A percentile compares a stretch with the other conserved stretches of the same genome.
These are phyloP conservation scores for Ophiostoma ips DNA, from an alignment of 2,329 filamentous ascomycete genomes.

Conservation along the genomic window DNA sequence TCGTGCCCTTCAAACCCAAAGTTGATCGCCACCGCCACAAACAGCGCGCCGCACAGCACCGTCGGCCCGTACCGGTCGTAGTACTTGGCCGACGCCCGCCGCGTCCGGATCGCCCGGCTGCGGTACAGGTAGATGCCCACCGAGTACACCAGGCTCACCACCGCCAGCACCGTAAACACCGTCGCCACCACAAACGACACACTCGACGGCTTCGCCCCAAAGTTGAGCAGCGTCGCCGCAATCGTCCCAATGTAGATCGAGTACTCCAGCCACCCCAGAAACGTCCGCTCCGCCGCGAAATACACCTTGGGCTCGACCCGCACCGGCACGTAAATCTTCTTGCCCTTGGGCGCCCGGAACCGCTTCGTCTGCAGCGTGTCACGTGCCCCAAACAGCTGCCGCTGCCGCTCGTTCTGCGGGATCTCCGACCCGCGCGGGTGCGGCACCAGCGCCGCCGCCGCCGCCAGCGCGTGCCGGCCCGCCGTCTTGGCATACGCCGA, in stretches of 20 bases:
- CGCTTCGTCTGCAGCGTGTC: constrained; percentile 42
- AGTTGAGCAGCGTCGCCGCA: constrained; percentile 71
- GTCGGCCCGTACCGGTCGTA: constrained; percentile 83
- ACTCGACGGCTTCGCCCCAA: constrained; percentile 44
- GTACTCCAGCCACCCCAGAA: constrained; percentile 94
- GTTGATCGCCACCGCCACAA: constrained; percentile 63
- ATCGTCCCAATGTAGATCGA: constrained; percentile 87
- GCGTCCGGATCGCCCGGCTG: constrained; percentile 67
- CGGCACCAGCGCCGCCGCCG: constrained; percentile 38
- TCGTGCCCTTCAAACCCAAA: constrained; percentile 65
- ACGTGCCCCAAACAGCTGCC: constrained; percentile 37
- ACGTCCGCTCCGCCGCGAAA: constrained; percentile 91
- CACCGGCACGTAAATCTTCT: constrained; percentile 91
- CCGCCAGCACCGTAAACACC: constrained; percentile 70
- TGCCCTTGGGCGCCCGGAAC: constrained; percentile 65
- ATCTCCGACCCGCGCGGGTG: constrained; percentile 41
- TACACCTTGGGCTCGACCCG: constrained; percentile 96
- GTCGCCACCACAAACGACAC: constrained; percentile 56
- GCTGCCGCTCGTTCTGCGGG: constrained; percentile 40
- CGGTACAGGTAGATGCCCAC: constrained; percentile 79
- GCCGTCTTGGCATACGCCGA: constrained; percentile 31
- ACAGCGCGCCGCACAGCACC: constrained; percentile 56
- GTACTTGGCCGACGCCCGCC: constrained; percentile 67
- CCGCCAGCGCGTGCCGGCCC: constrained; percentile 25
- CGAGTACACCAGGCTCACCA: constrained; percentile 67